These are phyloP conservation scores for Cystofilobasidium macerans DNA, from an alignment of 768 basidiomycete genomes.

Conservation along the genomic window DNA sequence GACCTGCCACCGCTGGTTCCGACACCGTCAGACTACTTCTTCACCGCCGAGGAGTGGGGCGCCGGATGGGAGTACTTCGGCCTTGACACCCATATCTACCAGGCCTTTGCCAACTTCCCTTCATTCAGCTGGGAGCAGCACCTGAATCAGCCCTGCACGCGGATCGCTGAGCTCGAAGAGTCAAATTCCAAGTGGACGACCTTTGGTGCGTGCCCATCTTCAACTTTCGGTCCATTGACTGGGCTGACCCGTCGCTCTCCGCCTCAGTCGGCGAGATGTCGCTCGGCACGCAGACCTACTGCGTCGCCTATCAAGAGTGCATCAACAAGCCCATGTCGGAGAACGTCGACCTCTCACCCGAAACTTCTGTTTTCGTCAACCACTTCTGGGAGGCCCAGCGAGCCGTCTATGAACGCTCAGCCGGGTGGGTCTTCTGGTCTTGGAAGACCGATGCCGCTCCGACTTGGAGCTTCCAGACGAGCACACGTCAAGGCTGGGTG, in stretches of 20 bases:
- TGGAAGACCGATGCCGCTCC: constrained; percentile 19
- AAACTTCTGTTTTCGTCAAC: not conserved
- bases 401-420: constrained; percentile 3
- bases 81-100: constrained; percentile 23
- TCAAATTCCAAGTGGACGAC: constrained; percentile 11
- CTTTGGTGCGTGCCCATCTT: not conserved
- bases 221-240: not conserved
- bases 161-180: not conserved
- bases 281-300: constrained; percentile 16
- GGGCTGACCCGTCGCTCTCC: too few relatives aligned
- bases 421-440: constrained; percentile 21
- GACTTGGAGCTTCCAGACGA: constrained; percentile 3
- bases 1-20: too few relatives aligned
- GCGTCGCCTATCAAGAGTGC: constrained; percentile 3
- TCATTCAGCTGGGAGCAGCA: not conserved
- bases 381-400: constrained; percentile 18
- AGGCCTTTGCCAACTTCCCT: constrained; percentile 6
- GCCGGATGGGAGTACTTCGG: constrained; percentile 13
- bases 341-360: not conserved
- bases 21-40: too few relatives aligned
- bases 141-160: constrained; percentile 2
- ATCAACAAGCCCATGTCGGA: not conserved
- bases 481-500: constrained; percentile 9
- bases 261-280: constrained; percentile 17
- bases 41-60: constrained; percentile 2